Evolutionary conservation across 2,329 filamentous ascomycete species (phyloP).

Genomic region (Ophiocordyceps sinensis): DNA sequence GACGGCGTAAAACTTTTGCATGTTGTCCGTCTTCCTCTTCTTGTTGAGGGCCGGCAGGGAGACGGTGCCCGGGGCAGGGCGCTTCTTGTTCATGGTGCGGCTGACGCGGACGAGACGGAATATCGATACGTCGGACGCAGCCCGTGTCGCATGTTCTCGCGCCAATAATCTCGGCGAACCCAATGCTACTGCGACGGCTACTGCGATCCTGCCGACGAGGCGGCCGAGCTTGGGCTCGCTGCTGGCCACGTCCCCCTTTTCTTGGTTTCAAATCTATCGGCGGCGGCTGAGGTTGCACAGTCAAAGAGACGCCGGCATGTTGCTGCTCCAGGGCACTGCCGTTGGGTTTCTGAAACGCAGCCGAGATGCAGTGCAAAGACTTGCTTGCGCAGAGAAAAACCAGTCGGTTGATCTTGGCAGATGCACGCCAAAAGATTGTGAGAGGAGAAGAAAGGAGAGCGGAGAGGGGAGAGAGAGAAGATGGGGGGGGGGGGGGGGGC

Average conservation of each 20-base stretch:
- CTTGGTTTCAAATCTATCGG: too few relatives aligned
- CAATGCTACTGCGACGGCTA: neutral
- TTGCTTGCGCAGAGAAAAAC: too few relatives aligned
- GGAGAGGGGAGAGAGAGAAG: neutral
- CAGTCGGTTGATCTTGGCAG: too few relatives aligned
- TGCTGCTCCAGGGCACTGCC: too few relatives aligned
- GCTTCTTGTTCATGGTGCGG: slow-evolving; percentile 17
- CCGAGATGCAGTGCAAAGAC: too few relatives aligned
- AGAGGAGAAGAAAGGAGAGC: neutral
- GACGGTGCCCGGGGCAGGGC: slow-evolving; percentile 8
- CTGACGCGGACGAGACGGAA: slow-evolving; percentile 5
- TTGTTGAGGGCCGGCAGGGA: slow-evolving; percentile 14
- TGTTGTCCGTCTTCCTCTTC: slow-evolving; percentile 33
- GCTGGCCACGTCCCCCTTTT: neutral
- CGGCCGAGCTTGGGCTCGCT: neutral
- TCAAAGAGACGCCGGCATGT: too few relatives aligned
- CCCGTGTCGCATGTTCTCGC: slow-evolving; percentile 7
- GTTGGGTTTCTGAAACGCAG: too few relatives aligned
- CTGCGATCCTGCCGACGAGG: neutral
- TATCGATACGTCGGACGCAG: slow-evolving; percentile 6
- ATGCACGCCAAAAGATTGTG: too few relatives aligned
- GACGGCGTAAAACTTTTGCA: slow-evolving; percentile 50
- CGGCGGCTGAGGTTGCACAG: too few relatives aligned
- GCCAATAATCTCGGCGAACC: slow-evolving; percentile 5
- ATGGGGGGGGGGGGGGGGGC: neutral